Base-by-base conservation (phyloP, 108 stramenopile species). In the Phaeodactylum tricornutum region DNA sequence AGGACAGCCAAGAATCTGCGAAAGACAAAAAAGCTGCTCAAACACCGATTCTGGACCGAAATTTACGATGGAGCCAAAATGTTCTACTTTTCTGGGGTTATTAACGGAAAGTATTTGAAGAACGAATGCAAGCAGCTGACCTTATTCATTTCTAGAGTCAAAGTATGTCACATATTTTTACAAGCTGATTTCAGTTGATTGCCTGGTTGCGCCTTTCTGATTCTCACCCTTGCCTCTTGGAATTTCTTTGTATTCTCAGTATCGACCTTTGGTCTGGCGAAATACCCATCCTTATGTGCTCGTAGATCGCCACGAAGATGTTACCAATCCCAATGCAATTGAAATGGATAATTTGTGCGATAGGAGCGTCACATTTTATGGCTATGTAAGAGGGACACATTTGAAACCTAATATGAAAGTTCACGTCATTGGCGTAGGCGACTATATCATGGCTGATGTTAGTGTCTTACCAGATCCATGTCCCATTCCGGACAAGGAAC, bases 11-110 rank as follows among this genome's bases (percentile, higher is more conserved):
- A 97, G 73, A 77, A 93, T 48, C 57, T 99, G 45, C 62, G 89
- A 5, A 84, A 86, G 47, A 84, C 92, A 8, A 95, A 95, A 50
- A 98, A 97, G 53, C 43, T 72, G 27, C 56, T 99, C 32, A 99
- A 99, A 67, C 80, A 96, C 36, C 77, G 98, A 33, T 99, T 99
- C 61, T 98, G 96, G 96, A 95, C 94, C 4, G 98, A 99, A 70
- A 92, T 96, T 39, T 96, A 96, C 58, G 82, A 95, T 44, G 96
- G 98, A 24, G 98, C 98, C 22, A 99, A 99, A 61, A 88, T 99
- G 83, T 96, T 95, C 52, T 86, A 92, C 60, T 80, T 99, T 49
- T 81, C 74, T 30, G 98, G 98, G n/a, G 54, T 73, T 24, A 77
- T 96, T 25, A 85, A 93, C 67, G 92, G 93, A 30, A 95, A 94